These are phyloP conservation scores for Clarireedia hainanense DNA, from an alignment of 2,329 filamentous ascomycete species.

Conservation along the genomic window DNA sequence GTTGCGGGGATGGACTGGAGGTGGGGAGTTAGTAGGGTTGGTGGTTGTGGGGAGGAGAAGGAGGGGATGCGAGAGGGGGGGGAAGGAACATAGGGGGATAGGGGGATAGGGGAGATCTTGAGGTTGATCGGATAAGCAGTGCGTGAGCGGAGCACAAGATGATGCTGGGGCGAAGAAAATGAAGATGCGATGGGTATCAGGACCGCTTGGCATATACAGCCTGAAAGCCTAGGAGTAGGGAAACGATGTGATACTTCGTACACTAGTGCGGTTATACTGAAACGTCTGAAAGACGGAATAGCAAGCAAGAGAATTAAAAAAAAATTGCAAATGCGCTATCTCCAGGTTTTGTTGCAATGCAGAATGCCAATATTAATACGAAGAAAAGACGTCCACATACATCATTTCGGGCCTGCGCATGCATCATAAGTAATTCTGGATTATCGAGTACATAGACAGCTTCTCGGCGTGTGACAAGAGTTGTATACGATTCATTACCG, in stretches of 20 bases:
- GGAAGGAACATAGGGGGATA: neutral
- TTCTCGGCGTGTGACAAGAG: slow-evolving; percentile 32
- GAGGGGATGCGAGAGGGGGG: neutral
- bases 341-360: too few relatives aligned
- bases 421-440: slow-evolving; percentile 52
- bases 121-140: neutral
- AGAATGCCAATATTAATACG: neutral
- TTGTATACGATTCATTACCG: slow-evolving; percentile 20
- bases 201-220: too few relatives aligned
- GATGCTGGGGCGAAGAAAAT: too few relatives aligned
- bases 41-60: neutral
- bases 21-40: neutral
- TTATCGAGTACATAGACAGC: slow-evolving; percentile 47
- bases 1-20: slow-evolving; percentile 47
- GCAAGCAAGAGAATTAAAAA: neutral
- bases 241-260: too few relatives aligned
- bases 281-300: neutral
- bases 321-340: too few relatives aligned
- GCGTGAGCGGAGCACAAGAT: too few relatives aligned
- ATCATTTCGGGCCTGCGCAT: slow-evolving; percentile 45
- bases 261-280: too few relatives aligned
- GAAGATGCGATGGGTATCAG: too few relatives aligned
- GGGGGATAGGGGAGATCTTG: neutral
- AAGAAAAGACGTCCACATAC: slow-evolving; percentile 33
- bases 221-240: too few relatives aligned